Conservation (phyloP, 2,329 filamentous ascomycete genomes). For the Pseudogymnoascus sp. region DNA sequence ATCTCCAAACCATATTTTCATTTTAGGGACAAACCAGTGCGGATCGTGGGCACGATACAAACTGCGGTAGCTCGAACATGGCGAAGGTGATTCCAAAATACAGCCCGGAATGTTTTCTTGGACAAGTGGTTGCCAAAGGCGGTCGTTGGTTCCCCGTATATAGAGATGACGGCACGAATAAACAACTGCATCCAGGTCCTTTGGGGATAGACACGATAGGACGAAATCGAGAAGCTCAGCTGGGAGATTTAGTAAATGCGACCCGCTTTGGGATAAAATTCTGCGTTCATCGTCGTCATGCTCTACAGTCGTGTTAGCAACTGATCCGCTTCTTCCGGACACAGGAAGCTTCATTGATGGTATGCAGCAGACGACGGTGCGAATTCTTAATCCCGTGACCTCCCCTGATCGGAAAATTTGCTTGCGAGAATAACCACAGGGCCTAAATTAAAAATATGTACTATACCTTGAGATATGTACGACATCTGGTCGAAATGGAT, state of each 20-base stretch:
- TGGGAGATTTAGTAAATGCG: conserved; percentile 52
- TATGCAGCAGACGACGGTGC: background rate
- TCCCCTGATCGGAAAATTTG: background rate
- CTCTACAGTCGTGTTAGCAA: background rate
- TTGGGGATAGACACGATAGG: conserved; percentile 55
- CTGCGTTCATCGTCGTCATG: background rate
- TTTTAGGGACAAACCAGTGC: conserved; percentile 73
- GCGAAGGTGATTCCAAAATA: conserved; percentile 45
- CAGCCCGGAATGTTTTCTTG: conserved; percentile 57
- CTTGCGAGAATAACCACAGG: background rate
- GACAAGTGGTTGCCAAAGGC: conserved; percentile 64
- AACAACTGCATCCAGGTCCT: conserved; percentile 54
- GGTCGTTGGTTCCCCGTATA: conserved; percentile 54
- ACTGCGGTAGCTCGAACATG: conserved; percentile 57
- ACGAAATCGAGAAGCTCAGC: conserved; percentile 69
- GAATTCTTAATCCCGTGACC: background rate
- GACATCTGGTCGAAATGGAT: background rate
- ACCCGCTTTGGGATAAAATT: background rate
- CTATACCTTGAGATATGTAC: background rate
- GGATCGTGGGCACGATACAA: conserved; percentile 70
- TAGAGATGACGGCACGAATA: conserved; percentile 55
- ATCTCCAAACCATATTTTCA: conserved; percentile 84
- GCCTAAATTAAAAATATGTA: background rate
- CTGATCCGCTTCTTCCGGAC: background rate
- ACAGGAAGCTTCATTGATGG: background rate